Conservation (phyloP, 805 yeast species). For the Yarrowia yakushimensis region DNA sequence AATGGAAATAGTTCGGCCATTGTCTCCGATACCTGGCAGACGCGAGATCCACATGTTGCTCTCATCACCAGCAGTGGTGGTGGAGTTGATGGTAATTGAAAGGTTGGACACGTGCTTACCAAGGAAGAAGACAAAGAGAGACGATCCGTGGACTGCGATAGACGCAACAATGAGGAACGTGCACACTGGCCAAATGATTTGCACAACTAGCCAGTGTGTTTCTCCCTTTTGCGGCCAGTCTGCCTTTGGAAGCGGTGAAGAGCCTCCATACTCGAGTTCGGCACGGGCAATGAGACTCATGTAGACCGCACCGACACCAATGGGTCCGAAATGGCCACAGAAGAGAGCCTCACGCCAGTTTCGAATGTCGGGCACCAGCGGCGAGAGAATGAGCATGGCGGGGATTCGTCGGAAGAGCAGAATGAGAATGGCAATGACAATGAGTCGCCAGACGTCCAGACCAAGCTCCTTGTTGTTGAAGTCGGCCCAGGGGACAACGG, state of each 20-base stretch:
- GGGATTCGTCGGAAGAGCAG: constrained; percentile 79
- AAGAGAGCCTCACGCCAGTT: constrained; percentile 92
- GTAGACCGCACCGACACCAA: constrained; percentile 91
- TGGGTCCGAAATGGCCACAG: constrained; percentile 95
- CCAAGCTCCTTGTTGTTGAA: constrained; percentile 64
- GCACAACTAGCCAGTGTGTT: constrained; percentile 57
- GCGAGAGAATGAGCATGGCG: constrained; percentile 68
- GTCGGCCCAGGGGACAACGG: constrained; percentile 83
- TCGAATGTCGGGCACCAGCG: constrained; percentile 79
- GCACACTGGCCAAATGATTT: constrained; percentile 75
- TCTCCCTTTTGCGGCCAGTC: constrained; percentile 44
- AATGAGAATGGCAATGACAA: constrained; percentile 68
- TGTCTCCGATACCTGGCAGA: constrained; percentile 70
- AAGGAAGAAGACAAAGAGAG: constrained; percentile 70
- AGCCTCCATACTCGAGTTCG: constrained; percentile 57
- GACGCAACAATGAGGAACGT: constrained; percentile 78
- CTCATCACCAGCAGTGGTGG: constrained; percentile 57
- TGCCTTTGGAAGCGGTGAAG: constrained; percentile 51
- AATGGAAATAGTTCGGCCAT: constrained; percentile 73
- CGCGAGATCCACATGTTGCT: constrained; percentile 77
- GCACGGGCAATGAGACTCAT: constrained; percentile 77
- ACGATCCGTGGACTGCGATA: constrained; percentile 85
- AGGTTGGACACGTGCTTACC: constrained; percentile 89
- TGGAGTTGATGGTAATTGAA: constrained; percentile 88
- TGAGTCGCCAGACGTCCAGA: constrained; percentile 71